phyloP scores from a whole-genome alignment of 805 yeast species.

The Myxozyma monticola region DNA sequence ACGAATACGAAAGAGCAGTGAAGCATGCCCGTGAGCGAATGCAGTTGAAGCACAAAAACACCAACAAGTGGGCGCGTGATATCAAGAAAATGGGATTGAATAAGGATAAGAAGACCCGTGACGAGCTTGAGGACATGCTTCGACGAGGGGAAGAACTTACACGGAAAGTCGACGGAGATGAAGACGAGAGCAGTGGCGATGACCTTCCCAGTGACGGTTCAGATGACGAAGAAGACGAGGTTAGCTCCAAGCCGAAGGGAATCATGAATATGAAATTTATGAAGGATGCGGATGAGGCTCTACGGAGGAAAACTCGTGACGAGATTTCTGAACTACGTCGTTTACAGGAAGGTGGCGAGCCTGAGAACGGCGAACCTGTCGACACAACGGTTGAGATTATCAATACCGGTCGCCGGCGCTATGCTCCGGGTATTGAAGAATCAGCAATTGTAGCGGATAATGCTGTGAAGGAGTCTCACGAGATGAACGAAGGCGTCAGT shows the following conservation, averaged over 20 bases:
- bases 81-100: constrained; percentile 88
- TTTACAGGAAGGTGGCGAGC: constrained; percentile 50
- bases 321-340: constrained; percentile 54
- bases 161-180: constrained; percentile 64
- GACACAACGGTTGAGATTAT: constrained; percentile 48
- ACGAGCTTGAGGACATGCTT: constrained; percentile 92
- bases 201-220: constrained; percentile 44
- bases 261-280: constrained; percentile 92
- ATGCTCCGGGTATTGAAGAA: constrained; percentile 62
- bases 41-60: constrained; percentile 85
- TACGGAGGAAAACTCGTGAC: constrained; percentile 57
- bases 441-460: constrained; percentile 35
- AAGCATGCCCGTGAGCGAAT: constrained; percentile 89
- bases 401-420: constrained; percentile 79
- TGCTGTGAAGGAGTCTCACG: constrained; percentile 24
- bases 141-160: constrained; percentile 79
- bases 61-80: constrained; percentile 85
- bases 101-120: constrained; percentile 79
- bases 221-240: constrained; percentile 50
- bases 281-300: constrained; percentile 81
- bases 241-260: constrained; percentile 56
- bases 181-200: constrained; percentile 51
- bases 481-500: constrained; percentile 18
- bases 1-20: constrained; percentile 54
- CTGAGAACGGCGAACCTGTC: constrained; percentile 42